Evolutionary conservation across 2,329 filamentous ascomycete species (phyloP).

Genomic region (Hyphodiscus sp.): DNA sequence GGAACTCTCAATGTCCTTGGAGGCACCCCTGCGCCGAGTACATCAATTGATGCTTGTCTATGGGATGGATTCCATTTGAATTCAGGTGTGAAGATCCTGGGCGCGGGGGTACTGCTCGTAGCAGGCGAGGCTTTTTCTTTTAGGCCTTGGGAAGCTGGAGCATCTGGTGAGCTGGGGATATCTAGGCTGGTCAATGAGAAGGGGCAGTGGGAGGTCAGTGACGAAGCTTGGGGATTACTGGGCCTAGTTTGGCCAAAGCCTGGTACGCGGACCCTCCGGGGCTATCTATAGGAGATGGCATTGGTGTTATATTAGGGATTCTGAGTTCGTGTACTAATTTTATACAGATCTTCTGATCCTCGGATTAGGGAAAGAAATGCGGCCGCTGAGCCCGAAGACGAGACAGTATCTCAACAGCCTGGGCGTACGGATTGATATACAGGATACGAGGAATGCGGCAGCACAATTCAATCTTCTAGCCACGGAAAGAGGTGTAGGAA

Average conservation of each 20-base stretch:
- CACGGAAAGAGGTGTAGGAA: constrained; percentile 81
- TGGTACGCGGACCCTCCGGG: constrained; percentile 46
- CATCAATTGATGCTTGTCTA: constrained; percentile 75
- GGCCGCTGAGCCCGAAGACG: constrained; percentile 70
- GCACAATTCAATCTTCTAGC: constrained; percentile 92
- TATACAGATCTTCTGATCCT: constrained; percentile 73
- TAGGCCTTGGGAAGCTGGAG: constrained; percentile 66
- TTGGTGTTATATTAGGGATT: neutral
- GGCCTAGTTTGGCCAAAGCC: constrained; percentile 81
- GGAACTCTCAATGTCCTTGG: constrained; percentile 70
- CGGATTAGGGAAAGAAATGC: constrained; percentile 71
- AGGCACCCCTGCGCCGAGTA: constrained; percentile 68
- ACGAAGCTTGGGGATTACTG: constrained; percentile 67
- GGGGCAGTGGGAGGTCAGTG: constrained; percentile 72
- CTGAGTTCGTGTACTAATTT: neutral
- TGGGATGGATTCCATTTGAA: constrained; percentile 81
- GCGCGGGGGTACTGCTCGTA: constrained; percentile 71
- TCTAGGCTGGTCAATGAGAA: constrained; percentile 60
- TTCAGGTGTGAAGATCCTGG: constrained; percentile 63
- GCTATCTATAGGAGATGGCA: neutral
- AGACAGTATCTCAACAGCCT: constrained; percentile 65
- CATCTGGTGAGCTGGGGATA: constrained; percentile 29
- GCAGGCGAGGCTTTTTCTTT: constrained; percentile 84
- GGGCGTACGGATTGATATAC: constrained; percentile 79
- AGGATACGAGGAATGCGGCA: constrained; percentile 90